Conservation (phyloP, 495 filamentous ascomycete species). For the Tirmania nivea region DNA sequence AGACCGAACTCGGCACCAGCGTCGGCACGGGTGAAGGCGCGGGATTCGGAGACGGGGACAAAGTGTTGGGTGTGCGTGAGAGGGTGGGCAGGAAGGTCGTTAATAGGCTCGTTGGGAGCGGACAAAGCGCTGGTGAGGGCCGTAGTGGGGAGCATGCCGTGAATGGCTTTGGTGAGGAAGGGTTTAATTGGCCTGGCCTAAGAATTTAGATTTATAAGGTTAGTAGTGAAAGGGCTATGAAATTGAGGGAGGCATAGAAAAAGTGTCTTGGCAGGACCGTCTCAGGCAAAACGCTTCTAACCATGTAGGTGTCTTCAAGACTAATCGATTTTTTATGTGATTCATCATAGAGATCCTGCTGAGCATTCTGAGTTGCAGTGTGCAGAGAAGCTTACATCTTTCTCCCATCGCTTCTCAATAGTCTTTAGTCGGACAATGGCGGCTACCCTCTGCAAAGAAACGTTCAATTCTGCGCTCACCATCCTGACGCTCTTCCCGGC, state of each 20-base stretch:
- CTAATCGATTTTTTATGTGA: conserved; percentile 82
- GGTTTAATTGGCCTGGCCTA: conserved; percentile 4
- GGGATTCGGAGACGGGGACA: conserved; percentile 72
- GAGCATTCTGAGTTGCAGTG: conserved; percentile 1
- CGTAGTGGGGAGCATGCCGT: conserved; percentile 56
- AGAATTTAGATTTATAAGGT: too few relatives aligned
- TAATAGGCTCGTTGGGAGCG: conserved; percentile 57
- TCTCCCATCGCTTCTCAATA: conserved; percentile 56
- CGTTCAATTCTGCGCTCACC: conserved; percentile 53
- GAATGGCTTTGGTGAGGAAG: conserved; percentile 53
- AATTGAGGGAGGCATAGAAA: too few relatives aligned
- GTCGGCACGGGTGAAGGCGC: conserved; percentile 69
- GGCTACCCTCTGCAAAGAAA: conserved; percentile 71
- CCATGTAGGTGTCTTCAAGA: conserved; percentile 81
- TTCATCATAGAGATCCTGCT: conserved; percentile 45
- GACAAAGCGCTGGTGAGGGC: conserved; percentile 15
- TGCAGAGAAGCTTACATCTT: conserved; percentile 35
- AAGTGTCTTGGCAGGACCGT: neutral
- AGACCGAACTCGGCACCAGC: conserved; percentile 74
- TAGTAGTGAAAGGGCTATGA: too few relatives aligned
- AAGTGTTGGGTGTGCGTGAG: conserved; percentile 68
- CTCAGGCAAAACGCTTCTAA: conserved; percentile 24
- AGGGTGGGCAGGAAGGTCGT: conserved; percentile 69
- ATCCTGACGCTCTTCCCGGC: conserved; percentile 46
- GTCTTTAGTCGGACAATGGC: conserved; percentile 76